Evolutionary conservation across 1,139 yeast species (phyloP), one percentile per base, ranked within the genome.

Genomic region (Scheffersomyces lignicola): DNA sequence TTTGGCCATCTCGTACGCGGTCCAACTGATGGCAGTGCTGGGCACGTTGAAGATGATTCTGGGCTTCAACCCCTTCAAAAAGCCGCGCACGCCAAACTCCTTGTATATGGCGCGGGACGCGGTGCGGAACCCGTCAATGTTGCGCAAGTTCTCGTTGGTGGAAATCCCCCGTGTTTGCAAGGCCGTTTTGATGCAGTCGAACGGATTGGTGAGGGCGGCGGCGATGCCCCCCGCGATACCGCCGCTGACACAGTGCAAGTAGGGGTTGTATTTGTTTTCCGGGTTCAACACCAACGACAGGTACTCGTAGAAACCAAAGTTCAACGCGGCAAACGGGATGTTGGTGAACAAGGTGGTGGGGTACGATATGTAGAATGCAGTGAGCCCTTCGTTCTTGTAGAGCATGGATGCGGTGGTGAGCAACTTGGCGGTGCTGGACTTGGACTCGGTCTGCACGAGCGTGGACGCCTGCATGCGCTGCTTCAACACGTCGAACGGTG

Each of bases 1-100:
- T 62, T 92, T 92, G 29, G 97, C 97, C 94, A 90, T 87, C 59
- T 92, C 98, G 60, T 94, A 92, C 15, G 96, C 90, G 2, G 97
- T 92, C 98, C 98, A 92, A 45, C 96, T 83, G 42, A 92, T 90
- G 22, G 98, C 98, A 9, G 98, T 90, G 32, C 95, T 84, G 14
- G 99, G 99, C 58, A 92, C 90, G 58, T 90, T 89, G 45, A 94
- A 86, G 25, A 92, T 81, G 36, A 94, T 81, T 60, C 99, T 78
- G 32, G 99, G 97, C 54, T 83, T 81, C 54, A 90, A 69, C 18
- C 98, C 98, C 52, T 95, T 73, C 52, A 75, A 59, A 59, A 92
- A 90, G 0, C 96, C 95, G 24, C 51, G 49, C 44, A 75, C 48
- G 4, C 97, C 97, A 38, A 82, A 79, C 32, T 75, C 73, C 38